Conservation (phyloP, 192 early-diverging fungal species). For the Linnemannia hyalina region DNA sequence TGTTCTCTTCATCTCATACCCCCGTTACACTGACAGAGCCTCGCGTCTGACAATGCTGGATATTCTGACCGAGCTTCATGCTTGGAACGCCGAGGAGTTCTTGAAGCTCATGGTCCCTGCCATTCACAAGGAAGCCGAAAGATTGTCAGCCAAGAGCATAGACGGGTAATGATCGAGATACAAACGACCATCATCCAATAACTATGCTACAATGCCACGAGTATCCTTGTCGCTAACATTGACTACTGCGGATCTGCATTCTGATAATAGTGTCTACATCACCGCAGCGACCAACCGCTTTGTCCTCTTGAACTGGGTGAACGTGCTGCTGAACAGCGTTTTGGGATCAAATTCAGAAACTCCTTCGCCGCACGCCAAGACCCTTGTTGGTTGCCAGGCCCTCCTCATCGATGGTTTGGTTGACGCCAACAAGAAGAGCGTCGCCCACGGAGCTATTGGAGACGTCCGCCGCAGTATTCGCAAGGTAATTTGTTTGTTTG, state of each 20-base stretch:
- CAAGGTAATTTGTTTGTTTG: conserved; percentile 41
- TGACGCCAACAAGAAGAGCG: conserved; percentile 61
- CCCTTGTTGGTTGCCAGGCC: conserved; percentile 61
- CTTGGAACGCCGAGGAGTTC: conserved; percentile 69
- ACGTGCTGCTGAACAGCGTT: conserved; percentile 60
- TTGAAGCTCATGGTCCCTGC: conserved; percentile 68
- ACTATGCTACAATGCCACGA: not conserved
- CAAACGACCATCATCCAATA: conserved; percentile 2
- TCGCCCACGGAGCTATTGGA: conserved; percentile 65
- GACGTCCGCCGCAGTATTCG: conserved; percentile 72
- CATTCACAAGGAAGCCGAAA: conserved; percentile 65
- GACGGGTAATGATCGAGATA: conserved; percentile 58
- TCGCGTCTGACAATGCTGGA: conserved; percentile 74
- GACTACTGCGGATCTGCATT: conserved; percentile 13
- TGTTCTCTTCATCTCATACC: conserved; percentile 68
- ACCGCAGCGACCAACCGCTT: conserved; percentile 71
- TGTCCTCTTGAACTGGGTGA: conserved; percentile 75
- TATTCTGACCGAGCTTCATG: conserved; percentile 68
- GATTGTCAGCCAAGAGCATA: conserved; percentile 54
- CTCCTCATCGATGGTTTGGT: conserved; percentile 66
- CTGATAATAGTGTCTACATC: conserved; percentile 41
- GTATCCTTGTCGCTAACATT: conserved; percentile 14
- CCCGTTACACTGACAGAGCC: conserved; percentile 76
- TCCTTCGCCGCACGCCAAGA: conserved; percentile 29
- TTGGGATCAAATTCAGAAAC: conserved; percentile 34